Evolutionary conservation across 345 rosid species (phyloP).

Genomic region (Camelina neglecta): DNA sequence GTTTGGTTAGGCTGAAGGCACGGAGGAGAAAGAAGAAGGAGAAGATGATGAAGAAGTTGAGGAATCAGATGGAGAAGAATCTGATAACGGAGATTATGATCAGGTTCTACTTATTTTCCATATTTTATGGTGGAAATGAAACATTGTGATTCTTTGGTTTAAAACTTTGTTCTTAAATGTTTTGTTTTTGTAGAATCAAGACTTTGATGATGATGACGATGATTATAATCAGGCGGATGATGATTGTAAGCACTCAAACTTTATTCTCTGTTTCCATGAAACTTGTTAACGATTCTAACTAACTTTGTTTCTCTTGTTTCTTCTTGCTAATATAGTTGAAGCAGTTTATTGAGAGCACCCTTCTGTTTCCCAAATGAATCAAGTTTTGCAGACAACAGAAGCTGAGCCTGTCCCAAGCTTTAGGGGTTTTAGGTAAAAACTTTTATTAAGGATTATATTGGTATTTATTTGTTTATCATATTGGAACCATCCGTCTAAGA

Average conservation of each 20-base stretch:
- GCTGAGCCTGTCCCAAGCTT: neutral
- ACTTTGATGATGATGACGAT: constrained; percentile 45
- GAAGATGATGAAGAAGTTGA: constrained; percentile 29
- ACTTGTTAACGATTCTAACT: neutral
- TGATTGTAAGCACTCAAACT: constrained; percentile 34
- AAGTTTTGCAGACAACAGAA: constrained; percentile 32
- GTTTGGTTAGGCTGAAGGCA: constrained; percentile 40
- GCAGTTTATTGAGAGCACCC: neutral
- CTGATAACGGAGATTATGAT: constrained; percentile 36
- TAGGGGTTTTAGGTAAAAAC: neutral
- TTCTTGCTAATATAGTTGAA: constrained; percentile 30
- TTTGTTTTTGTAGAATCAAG: constrained; percentile 24
- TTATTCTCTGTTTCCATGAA: neutral
- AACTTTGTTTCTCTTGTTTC: constrained; percentile 12
- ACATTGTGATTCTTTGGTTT: constrained; percentile 3
- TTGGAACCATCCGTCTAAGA: neutral
- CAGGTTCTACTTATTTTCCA: constrained; percentile 25
- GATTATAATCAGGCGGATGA: constrained; percentile 32
- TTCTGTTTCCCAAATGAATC: neutral
- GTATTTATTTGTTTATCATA: neutral
- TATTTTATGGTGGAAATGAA: neutral
- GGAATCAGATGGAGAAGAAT: constrained; percentile 33
- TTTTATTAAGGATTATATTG: neutral
- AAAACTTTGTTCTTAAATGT: neutral
- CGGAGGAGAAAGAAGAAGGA: constrained; percentile 30